Evolutionary conservation across 768 basidiomycete species (phyloP), one percentile per base, ranked within the genome.

Genomic region (Suillus americanus): DNA sequence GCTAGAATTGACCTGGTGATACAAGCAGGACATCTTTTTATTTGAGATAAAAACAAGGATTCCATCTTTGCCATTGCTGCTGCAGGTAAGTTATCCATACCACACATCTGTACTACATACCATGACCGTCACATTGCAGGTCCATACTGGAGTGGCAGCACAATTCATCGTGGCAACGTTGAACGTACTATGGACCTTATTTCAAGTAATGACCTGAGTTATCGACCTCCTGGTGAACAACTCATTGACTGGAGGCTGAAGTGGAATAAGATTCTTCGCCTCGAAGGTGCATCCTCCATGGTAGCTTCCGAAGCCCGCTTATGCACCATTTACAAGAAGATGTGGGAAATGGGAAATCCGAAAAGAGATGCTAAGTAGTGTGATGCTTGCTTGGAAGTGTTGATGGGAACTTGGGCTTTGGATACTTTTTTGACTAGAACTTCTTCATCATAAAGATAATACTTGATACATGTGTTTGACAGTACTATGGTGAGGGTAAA

Each of bases 11-110:
- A 63, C 14, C 40, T 63, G 23, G 12, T 41, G 6, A 4, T 8
- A 9, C 55, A 63, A 46, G 55, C 63, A 16, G 38, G 30, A 18
- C 43, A 48, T 20, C 6, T 63, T 12, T 63, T 59, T 28, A 13
- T 63, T n/a, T 5, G 35, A 16, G 9, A 59, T 45, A 2, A 12
- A 37, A 16, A 25, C n/a, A 5, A n/a, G 41, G 6, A 64, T 59
- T 60, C 55, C 6, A n/a, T 64, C 20, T 12, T 59, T 20, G 63
- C 14, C 18, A 59, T 64, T 18, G 63, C 55, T 1, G 55, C 63
- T 8, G 20, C 54, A n/a, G 54, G 54, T 55, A 55, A 35, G 33
- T 55, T 3, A 5, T 13, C 33, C 10, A n/a, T 23, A 23, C 46
- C 20, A 35, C 54, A n/a, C 35, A 12, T 35, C 2, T 38, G 33